Percentiles rank a stretch among this genome's conserved stretches.
phyloP scores from a whole-genome alignment of 2,329 filamentous ascomycete genomes.

The Sporothrix mexicana region DNA sequence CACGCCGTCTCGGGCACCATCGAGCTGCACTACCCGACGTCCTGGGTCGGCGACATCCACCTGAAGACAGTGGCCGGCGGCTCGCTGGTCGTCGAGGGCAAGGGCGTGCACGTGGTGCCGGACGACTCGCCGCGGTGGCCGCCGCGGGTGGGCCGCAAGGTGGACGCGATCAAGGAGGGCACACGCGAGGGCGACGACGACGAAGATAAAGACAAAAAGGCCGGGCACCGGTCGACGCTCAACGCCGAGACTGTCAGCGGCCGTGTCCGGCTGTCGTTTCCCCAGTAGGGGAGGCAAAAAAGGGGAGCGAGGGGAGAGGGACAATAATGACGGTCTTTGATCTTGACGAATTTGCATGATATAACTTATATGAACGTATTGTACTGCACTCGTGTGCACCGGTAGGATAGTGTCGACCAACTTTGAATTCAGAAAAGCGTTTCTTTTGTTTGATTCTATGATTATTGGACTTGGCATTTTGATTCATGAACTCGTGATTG shows the following conservation, averaged over 20 bases:
- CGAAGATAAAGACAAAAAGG: neutral
- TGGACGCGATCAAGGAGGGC: conserved; percentile 35
- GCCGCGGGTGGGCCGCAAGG: conserved; percentile 2
- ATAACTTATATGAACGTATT: neutral
- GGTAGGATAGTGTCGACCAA: neutral
- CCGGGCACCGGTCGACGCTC: conserved; percentile 15
- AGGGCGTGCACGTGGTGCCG: conserved; percentile 50
- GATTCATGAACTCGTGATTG: neutral
- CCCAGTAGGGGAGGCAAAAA: neutral
- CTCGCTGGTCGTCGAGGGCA: conserved; percentile 48
- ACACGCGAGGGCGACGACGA: neutral
- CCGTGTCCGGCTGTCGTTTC: conserved; percentile 31
- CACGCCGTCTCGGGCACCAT: conserved; percentile 53
- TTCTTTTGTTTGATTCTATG: neutral
- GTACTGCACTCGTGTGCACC: no score
- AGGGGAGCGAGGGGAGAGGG: no score
- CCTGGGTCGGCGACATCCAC: conserved; percentile 56
- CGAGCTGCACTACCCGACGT: conserved; percentile 52
- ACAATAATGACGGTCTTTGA: neutral
- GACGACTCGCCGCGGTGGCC: conserved; percentile 37
- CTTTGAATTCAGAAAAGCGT: conserved; percentile 14
- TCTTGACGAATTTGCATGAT: neutral
- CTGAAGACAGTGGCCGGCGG: conserved; percentile 50
- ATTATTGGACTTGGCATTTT: neutral
- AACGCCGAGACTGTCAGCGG: conserved; percentile 29